Conservation (phyloP, 163 green algal genomes). For the Volvox carteri region DNA sequence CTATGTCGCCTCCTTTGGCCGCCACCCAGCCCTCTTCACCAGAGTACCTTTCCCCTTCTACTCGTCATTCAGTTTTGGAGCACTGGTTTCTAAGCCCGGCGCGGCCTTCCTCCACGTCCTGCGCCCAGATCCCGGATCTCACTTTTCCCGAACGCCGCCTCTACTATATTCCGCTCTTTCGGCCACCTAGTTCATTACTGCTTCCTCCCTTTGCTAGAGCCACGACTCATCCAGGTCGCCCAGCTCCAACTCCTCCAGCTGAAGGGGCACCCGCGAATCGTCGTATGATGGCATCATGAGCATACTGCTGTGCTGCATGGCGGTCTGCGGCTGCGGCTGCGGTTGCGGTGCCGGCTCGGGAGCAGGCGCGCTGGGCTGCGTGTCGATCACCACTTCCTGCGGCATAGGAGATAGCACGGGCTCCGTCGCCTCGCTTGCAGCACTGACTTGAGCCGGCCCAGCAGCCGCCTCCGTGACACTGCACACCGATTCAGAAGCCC, state of each 20-base stretch:
- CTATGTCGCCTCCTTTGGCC: too few relatives aligned
- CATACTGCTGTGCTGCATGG: not conserved
- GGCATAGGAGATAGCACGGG: not conserved
- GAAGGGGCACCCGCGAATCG: conserved; percentile 19
- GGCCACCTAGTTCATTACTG: too few relatives aligned
- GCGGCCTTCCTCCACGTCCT: too few relatives aligned
- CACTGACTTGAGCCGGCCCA: not conserved
- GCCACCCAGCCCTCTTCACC: too few relatives aligned
- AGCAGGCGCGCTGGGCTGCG: not conserved
- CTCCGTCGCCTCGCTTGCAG: not conserved
- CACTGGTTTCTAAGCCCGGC: too few relatives aligned
- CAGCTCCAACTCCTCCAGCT: conserved; percentile 48
- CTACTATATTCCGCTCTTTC: too few relatives aligned
- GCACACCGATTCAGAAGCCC: not conserved
- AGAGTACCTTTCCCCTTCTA: too few relatives aligned
- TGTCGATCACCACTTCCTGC: not conserved
- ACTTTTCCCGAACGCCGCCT: too few relatives aligned
- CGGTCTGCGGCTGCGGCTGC: not conserved
- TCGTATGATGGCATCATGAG: conserved; percentile 30
- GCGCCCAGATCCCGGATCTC: too few relatives aligned
- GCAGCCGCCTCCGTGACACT: not conserved
- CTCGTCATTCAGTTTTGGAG: too few relatives aligned
- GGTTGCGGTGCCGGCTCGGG: not conserved
- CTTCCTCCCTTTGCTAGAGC: conserved; percentile 1
- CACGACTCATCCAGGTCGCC: conserved; percentile 46